These are phyloP conservation scores for Beta vulgaris DNA, from an alignment of 148 eudicot genomes.

Conservation along the genomic window DNA sequence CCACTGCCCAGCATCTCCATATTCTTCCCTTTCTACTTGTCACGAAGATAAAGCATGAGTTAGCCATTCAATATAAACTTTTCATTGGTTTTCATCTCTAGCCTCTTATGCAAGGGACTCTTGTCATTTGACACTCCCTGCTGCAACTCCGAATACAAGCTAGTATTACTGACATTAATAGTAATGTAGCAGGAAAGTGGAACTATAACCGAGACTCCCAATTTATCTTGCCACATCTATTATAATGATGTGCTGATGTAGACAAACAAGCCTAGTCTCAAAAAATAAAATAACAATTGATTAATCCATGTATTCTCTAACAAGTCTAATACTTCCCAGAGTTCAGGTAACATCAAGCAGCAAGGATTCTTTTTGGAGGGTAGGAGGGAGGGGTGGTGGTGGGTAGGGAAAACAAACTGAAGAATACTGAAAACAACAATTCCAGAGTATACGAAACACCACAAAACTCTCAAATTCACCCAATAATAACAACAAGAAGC, in stretches of 20 bases:
- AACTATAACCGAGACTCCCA: neutral
- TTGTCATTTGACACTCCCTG: neutral
- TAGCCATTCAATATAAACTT: too few species aligned
- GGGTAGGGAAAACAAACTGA: too few species aligned
- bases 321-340: too few species aligned
- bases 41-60: too few species aligned
- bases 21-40: too few species aligned
- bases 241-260: neutral
- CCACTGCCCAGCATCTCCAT: too few species aligned
- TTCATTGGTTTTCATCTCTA: too few species aligned
- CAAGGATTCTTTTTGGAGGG: too few species aligned
- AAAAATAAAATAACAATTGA: too few species aligned
- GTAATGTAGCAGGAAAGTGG: neutral
- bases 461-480: neutral
- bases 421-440: neutral
- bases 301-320: too few species aligned
- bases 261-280: neutral
- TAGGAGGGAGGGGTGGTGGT: too few species aligned
- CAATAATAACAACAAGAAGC: neutral
- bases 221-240: neutral
- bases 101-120: neutral
- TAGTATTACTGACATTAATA: neutral
- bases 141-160: neutral
- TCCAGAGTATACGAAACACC: neutral
- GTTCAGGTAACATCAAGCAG: too few species aligned